phyloP scores from a whole-genome alignment of 2,329 filamentous ascomycete genomes.

The Camptophora hylomeconis region DNA sequence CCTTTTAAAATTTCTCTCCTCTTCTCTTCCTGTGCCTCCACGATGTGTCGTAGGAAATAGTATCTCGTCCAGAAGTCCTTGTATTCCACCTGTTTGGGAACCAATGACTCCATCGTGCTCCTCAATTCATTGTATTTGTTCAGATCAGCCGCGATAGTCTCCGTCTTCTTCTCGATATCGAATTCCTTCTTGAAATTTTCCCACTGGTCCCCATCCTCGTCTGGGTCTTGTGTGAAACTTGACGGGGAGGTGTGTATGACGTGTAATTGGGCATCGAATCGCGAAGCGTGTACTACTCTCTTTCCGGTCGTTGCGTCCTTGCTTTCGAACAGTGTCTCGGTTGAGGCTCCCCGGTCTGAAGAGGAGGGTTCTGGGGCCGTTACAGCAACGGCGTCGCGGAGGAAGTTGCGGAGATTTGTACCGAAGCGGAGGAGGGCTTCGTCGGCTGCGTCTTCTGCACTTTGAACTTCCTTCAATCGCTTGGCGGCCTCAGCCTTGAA shows the following conservation, averaged over 20 bases:
- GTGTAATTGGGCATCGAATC: conserved; percentile 90
- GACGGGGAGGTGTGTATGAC: conserved; percentile 80
- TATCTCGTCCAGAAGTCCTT: conserved; percentile 85
- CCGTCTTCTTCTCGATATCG: conserved; percentile 71
- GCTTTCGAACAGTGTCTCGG: conserved; percentile 75
- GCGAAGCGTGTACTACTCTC: conserved; percentile 83
- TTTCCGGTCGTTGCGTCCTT: conserved; percentile 77
- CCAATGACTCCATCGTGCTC: conserved; percentile 82
- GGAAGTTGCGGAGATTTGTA: conserved; percentile 74
- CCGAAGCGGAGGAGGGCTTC: conserved; percentile 89
- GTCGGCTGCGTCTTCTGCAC: conserved; percentile 89
- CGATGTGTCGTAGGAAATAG: conserved; percentile 83
- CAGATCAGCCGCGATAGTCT: conserved; percentile 66
- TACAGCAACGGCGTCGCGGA: conserved; percentile 81
- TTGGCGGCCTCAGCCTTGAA: conserved; percentile 67
- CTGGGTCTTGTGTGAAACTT: conserved; percentile 71
- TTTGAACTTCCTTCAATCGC: conserved; percentile 75
- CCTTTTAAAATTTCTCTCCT: conserved; percentile 83
- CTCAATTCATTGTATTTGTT: conserved; percentile 77
- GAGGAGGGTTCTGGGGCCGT: conserved; percentile 49
- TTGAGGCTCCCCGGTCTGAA: conserved; percentile 33
- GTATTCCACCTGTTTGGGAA: conserved; percentile 88
- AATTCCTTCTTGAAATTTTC: conserved; percentile 60
- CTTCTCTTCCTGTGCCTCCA: conserved; percentile 84
- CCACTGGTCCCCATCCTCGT: conserved; percentile 41